Evolutionary conservation across 2,329 filamentous ascomycete species (phyloP).

Genomic region (Rugonectria rugulosa): DNA sequence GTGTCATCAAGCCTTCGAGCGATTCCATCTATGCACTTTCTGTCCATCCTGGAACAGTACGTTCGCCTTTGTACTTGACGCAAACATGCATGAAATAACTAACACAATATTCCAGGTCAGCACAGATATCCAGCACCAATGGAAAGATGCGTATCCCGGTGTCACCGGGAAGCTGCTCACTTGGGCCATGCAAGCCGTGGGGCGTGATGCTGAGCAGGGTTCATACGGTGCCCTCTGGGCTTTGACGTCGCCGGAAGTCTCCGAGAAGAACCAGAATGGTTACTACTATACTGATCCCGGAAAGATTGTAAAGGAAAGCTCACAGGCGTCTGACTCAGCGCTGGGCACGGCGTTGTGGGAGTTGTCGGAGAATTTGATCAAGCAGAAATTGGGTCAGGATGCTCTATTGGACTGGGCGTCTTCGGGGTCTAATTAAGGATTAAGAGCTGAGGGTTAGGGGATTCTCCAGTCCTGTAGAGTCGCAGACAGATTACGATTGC

Average conservation of each 20-base stretch:
- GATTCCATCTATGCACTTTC: conserved; percentile 51
- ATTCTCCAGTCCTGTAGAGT: no score
- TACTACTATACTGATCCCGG: conserved; percentile 51
- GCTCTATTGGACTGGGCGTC: conserved; percentile 41
- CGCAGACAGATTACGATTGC: no score
- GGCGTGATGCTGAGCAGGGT: conserved; percentile 50
- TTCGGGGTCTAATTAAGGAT: no score
- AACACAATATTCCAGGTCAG: no score
- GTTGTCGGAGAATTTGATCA: conserved; percentile 48
- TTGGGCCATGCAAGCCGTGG: conserved; percentile 43
- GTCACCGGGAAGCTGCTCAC: conserved; percentile 49
- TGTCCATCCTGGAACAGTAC: conserved; percentile 44
- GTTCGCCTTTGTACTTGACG: neutral
- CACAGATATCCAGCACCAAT: conserved; percentile 54
- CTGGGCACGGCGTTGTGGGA: conserved; percentile 50
- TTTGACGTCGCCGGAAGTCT: conserved; percentile 49
- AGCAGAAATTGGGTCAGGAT: conserved; percentile 50
- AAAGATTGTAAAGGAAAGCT: conserved; percentile 47
- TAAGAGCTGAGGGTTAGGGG: no score
- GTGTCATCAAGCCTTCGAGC: conserved; percentile 51
- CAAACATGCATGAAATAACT: no score
- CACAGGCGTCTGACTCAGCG: conserved; percentile 48
- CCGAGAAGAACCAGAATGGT: conserved; percentile 52
- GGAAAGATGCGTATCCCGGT: conserved; percentile 54
- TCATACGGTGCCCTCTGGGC: conserved; percentile 54